Base-by-base conservation (phyloP, 306 rosid genomes). In the Castanospermum australe region DNA sequence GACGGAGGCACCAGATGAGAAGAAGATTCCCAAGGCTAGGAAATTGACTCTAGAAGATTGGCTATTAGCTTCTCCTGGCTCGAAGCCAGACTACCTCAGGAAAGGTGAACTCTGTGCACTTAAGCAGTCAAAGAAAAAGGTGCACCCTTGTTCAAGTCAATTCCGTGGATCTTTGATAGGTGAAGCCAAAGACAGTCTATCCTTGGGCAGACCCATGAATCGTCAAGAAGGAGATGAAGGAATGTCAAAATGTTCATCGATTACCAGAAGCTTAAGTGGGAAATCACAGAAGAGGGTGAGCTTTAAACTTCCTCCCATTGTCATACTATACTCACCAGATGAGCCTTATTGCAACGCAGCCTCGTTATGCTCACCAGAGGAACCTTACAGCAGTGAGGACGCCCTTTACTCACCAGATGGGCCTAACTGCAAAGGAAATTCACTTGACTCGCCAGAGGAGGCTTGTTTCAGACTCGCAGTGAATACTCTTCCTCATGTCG, bases 141-240 rank as follows among this genome's bases (percentile, higher is more conserved):
- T 86, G 33, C 81, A 79, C 30, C 89, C 87, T 79, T 82, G 73
- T 38, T 51, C 50, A 7, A 63, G 38, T 4, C 73, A 61, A 51
- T 39, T 21, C 5, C 73, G 1, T 1, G 42, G 77, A 44, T 41
- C 55, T 45, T 36, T 12, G 62, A 8, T 85, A 66, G 20, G 61
- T 18, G 83, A 86, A 57, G 66, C 83, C 12, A 59, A 32, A 42
- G 85, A 86, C 41, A 86, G 87, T 67, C 65, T 86, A 32, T 79
- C 62, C 54, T 79, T 86, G 32, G 85, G 71, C 17, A 86, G 70
- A 66, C 73, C 65, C 36, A 28, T 54, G 55, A 78, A 69, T 10
- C 39, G 4, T 68, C 2, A 30, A 6, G 75, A 77, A 67, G 56
- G 60, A 50, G 24, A 1, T 22, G 76, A 65, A n/a, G 82, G 54